Evolutionary conservation across 169 alveolate species (phyloP).

Genomic region (Cytauxzoon felis): DNA sequence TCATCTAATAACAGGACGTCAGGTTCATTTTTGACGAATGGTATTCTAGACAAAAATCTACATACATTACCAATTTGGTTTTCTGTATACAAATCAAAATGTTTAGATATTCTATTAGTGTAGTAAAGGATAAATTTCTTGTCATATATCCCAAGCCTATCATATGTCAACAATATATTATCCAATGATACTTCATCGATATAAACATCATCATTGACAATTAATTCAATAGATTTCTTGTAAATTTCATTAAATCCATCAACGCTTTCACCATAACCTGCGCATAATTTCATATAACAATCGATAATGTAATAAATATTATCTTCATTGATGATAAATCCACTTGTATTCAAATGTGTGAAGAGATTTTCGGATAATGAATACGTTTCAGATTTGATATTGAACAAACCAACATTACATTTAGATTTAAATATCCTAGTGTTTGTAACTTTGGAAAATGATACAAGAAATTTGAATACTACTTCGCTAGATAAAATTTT

Average conservation of each 20-base stretch:
- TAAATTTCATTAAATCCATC: slow-evolving; percentile 23
- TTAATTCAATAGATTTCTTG: slow-evolving; percentile 2
- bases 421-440: slow-evolving; percentile 6
- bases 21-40: slow-evolving; percentile 5
- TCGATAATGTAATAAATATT: slow-evolving; percentile 12
- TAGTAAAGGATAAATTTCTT: slow-evolving; percentile 16
- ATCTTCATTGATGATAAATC: slow-evolving; percentile 6
- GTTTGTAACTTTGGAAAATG: slow-evolving; percentile 9
- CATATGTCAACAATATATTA: slow-evolving; percentile 21
- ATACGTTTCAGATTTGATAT: slow-evolving; percentile 18
- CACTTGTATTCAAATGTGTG: slow-evolving; percentile 8
- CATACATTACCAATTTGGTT: slow-evolving; percentile 52
- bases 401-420: background rate
- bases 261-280: slow-evolving; percentile 36
- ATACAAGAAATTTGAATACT: slow-evolving; percentile 16
- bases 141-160: slow-evolving; percentile 41
- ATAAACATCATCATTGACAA: slow-evolving; percentile 22
- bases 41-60: slow-evolving; percentile 30
- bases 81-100: slow-evolving; percentile 33
- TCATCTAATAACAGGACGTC: too few relatives aligned
- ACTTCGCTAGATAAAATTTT: background rate
- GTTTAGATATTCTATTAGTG: slow-evolving; percentile 9
- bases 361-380: slow-evolving; percentile 25
- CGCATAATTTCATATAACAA: slow-evolving; percentile 43
- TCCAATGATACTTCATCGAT: slow-evolving; percentile 20